These are phyloP conservation scores for Diophrys appendiculata DNA, from an alignment of 73 alveolate genomes.

Conservation along the genomic window DNA sequence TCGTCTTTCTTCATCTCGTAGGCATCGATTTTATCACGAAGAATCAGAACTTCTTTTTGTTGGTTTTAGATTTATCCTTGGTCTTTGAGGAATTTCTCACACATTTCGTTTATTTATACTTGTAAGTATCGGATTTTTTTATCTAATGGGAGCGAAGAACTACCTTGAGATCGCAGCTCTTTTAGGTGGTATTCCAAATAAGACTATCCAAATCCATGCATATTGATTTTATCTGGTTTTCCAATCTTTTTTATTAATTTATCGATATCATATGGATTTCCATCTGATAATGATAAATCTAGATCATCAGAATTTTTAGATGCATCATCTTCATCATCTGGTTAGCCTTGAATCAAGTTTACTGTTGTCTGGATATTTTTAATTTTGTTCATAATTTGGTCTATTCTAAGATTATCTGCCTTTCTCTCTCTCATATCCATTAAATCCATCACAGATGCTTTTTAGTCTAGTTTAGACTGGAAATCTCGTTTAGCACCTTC, in stretches of 20 bases:
- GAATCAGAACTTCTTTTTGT: background rate
- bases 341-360: background rate
- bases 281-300: no score
- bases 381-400: no score
- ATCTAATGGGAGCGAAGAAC: background rate
- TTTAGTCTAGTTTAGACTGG: background rate
- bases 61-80: background rate
- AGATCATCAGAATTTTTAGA: no score
- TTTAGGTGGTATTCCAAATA: no score
- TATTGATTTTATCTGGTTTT: background rate
- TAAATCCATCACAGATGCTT: background rate
- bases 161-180: background rate
- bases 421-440: background rate
- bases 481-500: background rate
- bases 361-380: background rate
- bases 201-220: background rate
- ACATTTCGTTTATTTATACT: background rate
- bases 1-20: background rate
- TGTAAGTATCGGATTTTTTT: background rate
- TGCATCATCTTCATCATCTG: background rate
- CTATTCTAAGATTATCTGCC: background rate
- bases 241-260: no score
- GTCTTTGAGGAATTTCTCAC: background rate
- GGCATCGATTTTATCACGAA: background rate
- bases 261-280: no score